Evolutionary conservation across 164 flowering plant genomes (phyloP).

Genomic region (Sextonia rubra): DNA sequence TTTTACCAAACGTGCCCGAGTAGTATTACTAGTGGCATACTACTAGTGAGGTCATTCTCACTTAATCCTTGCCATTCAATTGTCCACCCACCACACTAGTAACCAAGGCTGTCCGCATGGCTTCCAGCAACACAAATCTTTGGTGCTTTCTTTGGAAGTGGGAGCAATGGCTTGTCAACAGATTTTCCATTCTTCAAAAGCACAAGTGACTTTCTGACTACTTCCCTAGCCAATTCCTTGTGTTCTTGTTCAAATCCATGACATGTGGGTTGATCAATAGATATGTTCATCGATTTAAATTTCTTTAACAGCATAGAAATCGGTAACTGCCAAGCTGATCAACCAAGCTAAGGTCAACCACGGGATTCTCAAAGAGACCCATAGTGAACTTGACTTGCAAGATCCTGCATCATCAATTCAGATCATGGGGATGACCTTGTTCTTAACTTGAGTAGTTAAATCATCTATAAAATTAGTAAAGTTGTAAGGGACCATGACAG

Average conservation of each 20-base stretch:
- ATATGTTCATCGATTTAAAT: background rate
- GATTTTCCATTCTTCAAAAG: slow-evolving; percentile 36
- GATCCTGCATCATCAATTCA: slow-evolving; percentile 48
- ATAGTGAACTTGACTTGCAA: slow-evolving; percentile 37
- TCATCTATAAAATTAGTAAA: slow-evolving; percentile 29
- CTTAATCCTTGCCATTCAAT: slow-evolving; percentile 41
- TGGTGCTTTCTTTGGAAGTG: slow-evolving; percentile 45
- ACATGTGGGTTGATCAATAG: background rate
- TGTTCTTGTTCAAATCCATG: slow-evolving; percentile 31
- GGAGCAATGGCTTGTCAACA: slow-evolving; percentile 33
- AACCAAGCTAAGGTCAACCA: slow-evolving; percentile 28
- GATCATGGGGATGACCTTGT: slow-evolving; percentile 32
- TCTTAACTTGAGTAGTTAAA: slow-evolving; percentile 28
- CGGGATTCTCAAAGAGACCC: slow-evolving; percentile 44
- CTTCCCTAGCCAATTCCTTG: slow-evolving; percentile 56
- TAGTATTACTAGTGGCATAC: slow-evolving; percentile 11
- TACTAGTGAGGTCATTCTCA: slow-evolving; percentile 33
- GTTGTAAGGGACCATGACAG: slow-evolving; percentile 38
- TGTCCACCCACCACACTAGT: slow-evolving; percentile 65
- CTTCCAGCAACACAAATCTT: slow-evolving; percentile 49
- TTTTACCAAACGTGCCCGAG: too few relatives aligned
- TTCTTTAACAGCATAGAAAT: background rate
- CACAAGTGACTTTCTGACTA: slow-evolving; percentile 49
- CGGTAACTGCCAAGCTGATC: slow-evolving; percentile 27
- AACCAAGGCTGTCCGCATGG: slow-evolving; percentile 52